phyloP scores from a whole-genome alignment of 768 basidiomycete genomes.

The Mycena albidolilacea region DNA sequence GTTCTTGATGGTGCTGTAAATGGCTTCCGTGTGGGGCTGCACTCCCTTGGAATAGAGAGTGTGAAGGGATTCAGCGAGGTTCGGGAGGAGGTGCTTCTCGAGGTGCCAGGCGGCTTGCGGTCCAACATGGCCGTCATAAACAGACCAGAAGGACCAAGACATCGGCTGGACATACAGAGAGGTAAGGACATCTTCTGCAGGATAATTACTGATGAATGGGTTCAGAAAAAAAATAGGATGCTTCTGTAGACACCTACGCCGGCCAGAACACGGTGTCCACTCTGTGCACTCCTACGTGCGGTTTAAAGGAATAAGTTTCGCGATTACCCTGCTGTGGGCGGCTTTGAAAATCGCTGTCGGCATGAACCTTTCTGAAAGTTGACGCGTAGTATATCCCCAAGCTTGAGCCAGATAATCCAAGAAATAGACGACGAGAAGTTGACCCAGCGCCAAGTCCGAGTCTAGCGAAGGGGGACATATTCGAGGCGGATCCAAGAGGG shows the following conservation, averaged over 20 bases:
- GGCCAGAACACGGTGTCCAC: conserved; percentile 27
- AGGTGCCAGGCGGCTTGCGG: conserved; percentile 30
- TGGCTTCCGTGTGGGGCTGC: conserved; percentile 46
- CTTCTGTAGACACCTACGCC: conserved; percentile 12
- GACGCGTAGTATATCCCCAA: conserved; percentile 23
- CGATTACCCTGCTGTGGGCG: neutral
- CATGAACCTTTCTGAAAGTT: conserved; percentile 14
- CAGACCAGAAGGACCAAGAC: conserved; percentile 36
- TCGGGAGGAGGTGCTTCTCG: conserved; percentile 21
- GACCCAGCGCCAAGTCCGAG: conserved; percentile 7
- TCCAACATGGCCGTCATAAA: conserved; percentile 39
- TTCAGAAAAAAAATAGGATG: neutral
- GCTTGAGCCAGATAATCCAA: conserved; percentile 15
- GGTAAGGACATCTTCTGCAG: conserved; percentile 27
- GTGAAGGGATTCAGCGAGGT: conserved; percentile 9
- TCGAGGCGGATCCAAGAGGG: neutral
- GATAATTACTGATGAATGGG: conserved; percentile 20
- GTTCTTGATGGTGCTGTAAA: conserved; percentile 53
- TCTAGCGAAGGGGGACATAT: conserved; percentile 26
- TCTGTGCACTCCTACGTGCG: conserved; percentile 5
- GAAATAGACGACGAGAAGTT: conserved; percentile 8
- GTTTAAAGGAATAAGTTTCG: neutral
- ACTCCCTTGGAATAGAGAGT: conserved; percentile 20
- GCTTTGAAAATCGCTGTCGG: neutral
- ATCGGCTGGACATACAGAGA: neutral